phyloP scores from a whole-genome alignment of 345 rosid genomes.

The Xanthoceras sorbifolium region DNA sequence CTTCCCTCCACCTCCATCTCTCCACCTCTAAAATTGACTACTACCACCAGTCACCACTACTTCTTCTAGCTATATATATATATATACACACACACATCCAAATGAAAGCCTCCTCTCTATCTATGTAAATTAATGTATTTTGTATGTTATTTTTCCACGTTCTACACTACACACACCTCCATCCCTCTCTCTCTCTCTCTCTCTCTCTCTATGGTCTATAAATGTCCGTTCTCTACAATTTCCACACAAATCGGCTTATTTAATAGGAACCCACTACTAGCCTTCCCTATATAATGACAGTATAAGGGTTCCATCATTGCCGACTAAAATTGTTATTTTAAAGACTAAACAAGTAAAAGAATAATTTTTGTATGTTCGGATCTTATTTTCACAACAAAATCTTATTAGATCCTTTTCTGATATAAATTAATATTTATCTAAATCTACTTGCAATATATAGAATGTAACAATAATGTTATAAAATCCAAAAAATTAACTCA shows the following conservation, averaged over 20 bases:
- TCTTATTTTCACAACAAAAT: neutral
- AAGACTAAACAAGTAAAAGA: neutral
- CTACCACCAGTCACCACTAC: conserved; percentile 1
- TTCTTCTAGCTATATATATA: neutral
- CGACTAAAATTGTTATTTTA: too few species aligned
- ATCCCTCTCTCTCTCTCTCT: neutral
- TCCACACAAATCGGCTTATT: neutral
- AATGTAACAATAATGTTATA: too few species aligned
- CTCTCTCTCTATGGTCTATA: neutral
- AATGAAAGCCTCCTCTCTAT: neutral
- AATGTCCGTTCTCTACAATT: neutral
- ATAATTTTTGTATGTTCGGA: neutral
- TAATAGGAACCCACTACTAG: neutral
- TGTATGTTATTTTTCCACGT: neutral
- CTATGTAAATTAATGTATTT: too few species aligned
- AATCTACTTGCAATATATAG: too few species aligned
- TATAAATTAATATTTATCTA: neutral
- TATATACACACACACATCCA: neutral
- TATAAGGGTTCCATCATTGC: conserved; percentile 1
- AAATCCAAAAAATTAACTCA: too few species aligned
- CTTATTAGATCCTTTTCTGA: neutral
- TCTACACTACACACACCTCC: neutral
- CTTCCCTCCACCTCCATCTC: neutral
- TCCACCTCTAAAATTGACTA: conserved; percentile 17
- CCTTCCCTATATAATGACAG: neutral